A percentile compares a stretch with the other conserved stretches of the same genome.
Conservation (phyloP, 495 filamentous ascomycete genomes). For the Penicillium pulvis region DNA sequence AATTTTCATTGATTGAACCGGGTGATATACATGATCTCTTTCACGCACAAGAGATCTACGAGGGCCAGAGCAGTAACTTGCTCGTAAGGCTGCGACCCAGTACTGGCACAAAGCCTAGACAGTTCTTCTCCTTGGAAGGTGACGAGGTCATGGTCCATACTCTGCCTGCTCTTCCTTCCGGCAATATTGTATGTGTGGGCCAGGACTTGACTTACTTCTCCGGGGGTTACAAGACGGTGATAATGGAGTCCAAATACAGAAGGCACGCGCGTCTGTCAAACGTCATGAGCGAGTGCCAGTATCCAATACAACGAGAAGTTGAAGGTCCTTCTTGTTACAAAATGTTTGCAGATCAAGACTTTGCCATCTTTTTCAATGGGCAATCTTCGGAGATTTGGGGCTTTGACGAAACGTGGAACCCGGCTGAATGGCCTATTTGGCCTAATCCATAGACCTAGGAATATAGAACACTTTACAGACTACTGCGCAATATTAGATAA, state of each 20-base stretch:
- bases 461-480: background rate
- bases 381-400: conserved; percentile 5
- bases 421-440: background rate
- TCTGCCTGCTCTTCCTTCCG: background rate
- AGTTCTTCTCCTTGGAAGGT: background rate
- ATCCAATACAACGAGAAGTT: background rate
- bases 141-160: background rate
- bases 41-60: conserved; percentile 1
- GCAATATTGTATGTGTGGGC: background rate
- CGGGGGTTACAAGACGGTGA: background rate
- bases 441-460: background rate
- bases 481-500: conserved; percentile 6
- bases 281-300: background rate
- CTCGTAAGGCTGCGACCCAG: background rate
- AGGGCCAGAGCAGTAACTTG: conserved; percentile 2
- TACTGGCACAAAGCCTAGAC: too few species aligned
- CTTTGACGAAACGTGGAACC: conserved; percentile 15
- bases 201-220: background rate
- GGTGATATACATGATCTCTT: background rate
- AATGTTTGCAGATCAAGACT: conserved; percentile 11
- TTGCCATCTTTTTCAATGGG: background rate
- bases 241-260: background rate
- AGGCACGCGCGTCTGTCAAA: background rate
- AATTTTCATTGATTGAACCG: conserved; percentile 2
- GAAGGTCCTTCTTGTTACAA: background rate